Conservation (phyloP, 202 grass and related monocot species). For the Panicum hallii region DNA sequence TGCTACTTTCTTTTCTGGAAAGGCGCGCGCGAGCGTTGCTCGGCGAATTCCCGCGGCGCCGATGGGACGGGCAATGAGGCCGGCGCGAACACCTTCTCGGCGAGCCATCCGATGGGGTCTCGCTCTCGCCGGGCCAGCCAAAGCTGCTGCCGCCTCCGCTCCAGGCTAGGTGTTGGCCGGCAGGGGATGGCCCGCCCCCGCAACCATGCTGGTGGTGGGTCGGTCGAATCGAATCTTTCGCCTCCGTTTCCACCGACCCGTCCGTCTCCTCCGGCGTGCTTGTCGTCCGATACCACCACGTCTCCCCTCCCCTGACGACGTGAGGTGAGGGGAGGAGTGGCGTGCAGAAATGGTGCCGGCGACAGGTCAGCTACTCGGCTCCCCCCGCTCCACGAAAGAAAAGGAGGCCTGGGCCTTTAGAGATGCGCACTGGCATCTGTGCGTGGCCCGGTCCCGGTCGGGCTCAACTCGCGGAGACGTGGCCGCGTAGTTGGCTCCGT, state of each 20-base stretch:
- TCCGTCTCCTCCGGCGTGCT: background rate
- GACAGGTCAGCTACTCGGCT: too few species aligned
- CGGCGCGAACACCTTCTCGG: background rate
- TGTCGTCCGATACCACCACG: background rate
- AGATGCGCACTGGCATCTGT: background rate
- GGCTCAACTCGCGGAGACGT: background rate
- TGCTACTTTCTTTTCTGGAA: conserved; percentile 3
- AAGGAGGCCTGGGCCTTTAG: background rate
- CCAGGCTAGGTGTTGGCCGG: conserved; percentile 23
- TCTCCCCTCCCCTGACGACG: background rate
- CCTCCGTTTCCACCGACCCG: background rate
- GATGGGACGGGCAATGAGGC: background rate
- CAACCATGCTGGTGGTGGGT: background rate
- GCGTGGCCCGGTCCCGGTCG: too few species aligned
- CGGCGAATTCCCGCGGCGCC: background rate
- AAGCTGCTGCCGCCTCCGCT: background rate
- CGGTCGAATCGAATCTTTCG: conserved; percentile 18
- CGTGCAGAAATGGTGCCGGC: too few species aligned
- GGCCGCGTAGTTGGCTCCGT: background rate
- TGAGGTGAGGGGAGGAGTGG: too few species aligned
- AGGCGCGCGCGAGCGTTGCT: background rate
- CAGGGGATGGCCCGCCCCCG: background rate
- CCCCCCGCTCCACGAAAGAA: background rate
- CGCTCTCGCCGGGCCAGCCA: background rate
- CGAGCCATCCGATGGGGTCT: background rate